These are phyloP conservation scores for Arthrobotrys pseudoclavata DNA, from an alignment of 2,329 filamentous ascomycete genomes.

Conservation along the genomic window DNA sequence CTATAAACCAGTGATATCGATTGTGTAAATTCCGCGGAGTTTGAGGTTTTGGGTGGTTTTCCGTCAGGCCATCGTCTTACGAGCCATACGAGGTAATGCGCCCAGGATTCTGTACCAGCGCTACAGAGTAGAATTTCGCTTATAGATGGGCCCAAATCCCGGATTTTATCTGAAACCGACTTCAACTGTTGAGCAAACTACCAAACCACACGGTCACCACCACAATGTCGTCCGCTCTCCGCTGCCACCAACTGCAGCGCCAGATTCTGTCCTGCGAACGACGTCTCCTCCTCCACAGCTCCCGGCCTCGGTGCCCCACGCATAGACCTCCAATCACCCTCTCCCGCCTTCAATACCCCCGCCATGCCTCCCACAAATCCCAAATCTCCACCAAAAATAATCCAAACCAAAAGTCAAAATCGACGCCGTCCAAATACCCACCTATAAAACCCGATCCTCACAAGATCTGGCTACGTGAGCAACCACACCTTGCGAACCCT, in stretches of 20 bases:
- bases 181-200: not conserved
- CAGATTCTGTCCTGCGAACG: slow-evolving; percentile 40
- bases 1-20: not conserved
- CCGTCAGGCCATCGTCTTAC: slow-evolving; percentile 18
- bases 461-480: slow-evolving; percentile 37
- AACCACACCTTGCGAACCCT: slow-evolving; percentile 41
- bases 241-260: slow-evolving; percentile 49
- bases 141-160: slow-evolving; percentile 12
- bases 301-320: slow-evolving; percentile 21
- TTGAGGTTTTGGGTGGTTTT: not conserved
- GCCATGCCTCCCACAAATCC: slow-evolving; percentile 32
- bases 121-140: slow-evolving; percentile 6
- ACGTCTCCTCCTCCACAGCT: slow-evolving; percentile 37
- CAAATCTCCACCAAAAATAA: slow-evolving; percentile 3
- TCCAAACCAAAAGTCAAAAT: slow-evolving; percentile 25
- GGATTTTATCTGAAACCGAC: slow-evolving; percentile 8
- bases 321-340: slow-evolving; percentile 6
- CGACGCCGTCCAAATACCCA: slow-evolving; percentile 34
- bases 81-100: not conserved
- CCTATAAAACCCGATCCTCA: slow-evolving; percentile 58
- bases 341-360: slow-evolving; percentile 32
- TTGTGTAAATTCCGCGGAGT: slow-evolving; percentile 26
- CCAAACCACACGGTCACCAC: slow-evolving; percentile 10
- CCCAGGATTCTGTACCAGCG: not conserved
- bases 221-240: slow-evolving; percentile 50